These are phyloP conservation scores for Primulina tabacum DNA, from an alignment of 257 asterid species.

Conservation along the genomic window DNA sequence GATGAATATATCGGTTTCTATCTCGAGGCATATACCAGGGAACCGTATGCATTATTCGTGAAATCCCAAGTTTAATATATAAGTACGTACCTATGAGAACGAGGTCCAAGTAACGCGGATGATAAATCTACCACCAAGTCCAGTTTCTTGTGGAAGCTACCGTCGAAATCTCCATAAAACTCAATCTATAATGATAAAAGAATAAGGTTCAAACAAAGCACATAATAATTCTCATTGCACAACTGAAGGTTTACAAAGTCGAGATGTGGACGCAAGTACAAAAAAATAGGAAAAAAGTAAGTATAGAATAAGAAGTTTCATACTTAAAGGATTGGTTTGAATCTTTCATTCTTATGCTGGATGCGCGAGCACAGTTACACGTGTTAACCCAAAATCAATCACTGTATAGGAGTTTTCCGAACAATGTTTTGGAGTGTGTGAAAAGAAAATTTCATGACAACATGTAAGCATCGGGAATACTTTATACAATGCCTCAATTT, in stretches of 20 bases:
- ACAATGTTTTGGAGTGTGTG: not conserved
- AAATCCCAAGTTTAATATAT: not conserved
- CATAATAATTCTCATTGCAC: not conserved
- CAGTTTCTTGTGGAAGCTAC: constrained; percentile 88
- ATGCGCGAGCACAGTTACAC: not conserved
- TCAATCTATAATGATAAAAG: constrained; percentile 61
- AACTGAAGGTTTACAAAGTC: not conserved
- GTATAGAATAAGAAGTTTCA: not conserved
- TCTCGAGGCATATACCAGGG: not conserved
- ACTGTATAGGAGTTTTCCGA: not conserved
- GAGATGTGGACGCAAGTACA: not conserved
- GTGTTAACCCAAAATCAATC: not conserved
- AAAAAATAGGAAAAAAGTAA: not conserved
- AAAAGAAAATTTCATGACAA: not conserved
- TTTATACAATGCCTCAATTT: no score
- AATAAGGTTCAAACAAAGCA: not conserved
- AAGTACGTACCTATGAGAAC: constrained; percentile 68
- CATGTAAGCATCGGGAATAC: no score
- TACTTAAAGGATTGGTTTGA: not conserved
- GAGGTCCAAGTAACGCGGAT: constrained; percentile 81
- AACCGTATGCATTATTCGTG: not conserved
- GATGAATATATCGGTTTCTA: constrained; percentile 3
- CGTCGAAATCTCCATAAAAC: constrained; percentile 94
- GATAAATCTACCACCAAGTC: constrained; percentile 74
- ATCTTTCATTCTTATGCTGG: not conserved